Percentiles rank a stretch among this genome's conserved stretches.
phyloP scores from a whole-genome alignment of 371 early-diverging fungal species.

The Mucor plumbeus region DNA sequence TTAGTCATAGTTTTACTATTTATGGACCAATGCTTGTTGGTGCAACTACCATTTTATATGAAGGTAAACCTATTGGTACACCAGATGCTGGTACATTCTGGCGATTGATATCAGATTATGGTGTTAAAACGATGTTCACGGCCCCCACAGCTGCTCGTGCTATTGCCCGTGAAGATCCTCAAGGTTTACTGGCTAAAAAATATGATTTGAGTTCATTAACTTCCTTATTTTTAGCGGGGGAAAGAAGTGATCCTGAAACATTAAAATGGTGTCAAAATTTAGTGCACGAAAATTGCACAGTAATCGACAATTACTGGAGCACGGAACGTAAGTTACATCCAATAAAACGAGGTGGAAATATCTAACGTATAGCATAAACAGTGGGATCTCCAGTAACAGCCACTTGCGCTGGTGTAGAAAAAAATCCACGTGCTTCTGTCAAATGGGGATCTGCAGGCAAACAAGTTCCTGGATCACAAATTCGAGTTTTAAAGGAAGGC shows the following conservation, averaged over 20 bases:
- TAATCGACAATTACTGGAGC: slow-evolving; percentile 93
- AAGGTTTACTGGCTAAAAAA: slow-evolving; percentile 57
- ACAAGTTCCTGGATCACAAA: slow-evolving; percentile 79
- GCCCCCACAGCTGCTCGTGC: slow-evolving; percentile 94
- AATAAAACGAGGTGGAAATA: background rate
- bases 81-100: slow-evolving; percentile 86
- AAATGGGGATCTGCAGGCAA: slow-evolving; percentile 73
- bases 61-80: slow-evolving; percentile 87
- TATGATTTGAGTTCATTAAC: slow-evolving; percentile 67
- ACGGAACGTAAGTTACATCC: slow-evolving; percentile 81
- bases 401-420: slow-evolving; percentile 63
- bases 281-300: slow-evolving; percentile 57
- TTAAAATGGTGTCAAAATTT: slow-evolving; percentile 68
- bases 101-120: slow-evolving; percentile 79
- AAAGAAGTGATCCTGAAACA: slow-evolving; percentile 87
- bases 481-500: slow-evolving; percentile 64
- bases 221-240: slow-evolving; percentile 88
- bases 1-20: slow-evolving; percentile 89
- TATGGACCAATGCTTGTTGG: slow-evolving; percentile 93
- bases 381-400: slow-evolving; percentile 73
- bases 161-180: slow-evolving; percentile 81
- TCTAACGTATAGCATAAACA: background rate
- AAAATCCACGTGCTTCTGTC: slow-evolving; percentile 35
- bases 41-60: slow-evolving; percentile 87
- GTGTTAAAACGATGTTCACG: slow-evolving; percentile 84